Conservation (phyloP, 2,329 filamentous ascomycete species). For the Trichoderma cornu-damae region DNA sequence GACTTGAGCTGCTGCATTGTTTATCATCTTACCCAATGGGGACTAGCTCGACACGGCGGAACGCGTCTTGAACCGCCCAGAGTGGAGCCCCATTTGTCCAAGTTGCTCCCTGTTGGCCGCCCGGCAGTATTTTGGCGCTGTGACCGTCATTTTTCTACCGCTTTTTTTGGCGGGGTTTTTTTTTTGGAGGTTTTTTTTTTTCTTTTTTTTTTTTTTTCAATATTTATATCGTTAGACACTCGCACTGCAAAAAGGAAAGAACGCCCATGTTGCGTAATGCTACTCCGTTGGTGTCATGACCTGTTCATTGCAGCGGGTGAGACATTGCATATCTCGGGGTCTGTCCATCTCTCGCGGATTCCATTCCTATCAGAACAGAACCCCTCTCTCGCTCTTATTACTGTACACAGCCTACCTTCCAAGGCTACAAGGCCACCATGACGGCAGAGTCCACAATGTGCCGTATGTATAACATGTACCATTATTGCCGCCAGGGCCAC, state of each 20-base stretch:
- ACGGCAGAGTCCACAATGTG: neutral
- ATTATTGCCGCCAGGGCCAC: neutral
- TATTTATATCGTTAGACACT: no score
- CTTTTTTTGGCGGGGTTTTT: no score
- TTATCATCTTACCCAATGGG: conserved; percentile 31
- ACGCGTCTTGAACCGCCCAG: conserved; percentile 27
- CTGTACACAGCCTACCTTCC: neutral
- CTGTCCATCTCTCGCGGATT: conserved; percentile 17
- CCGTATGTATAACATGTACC: no score
- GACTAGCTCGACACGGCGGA: conserved; percentile 30
- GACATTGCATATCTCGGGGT: conserved; percentile 22
- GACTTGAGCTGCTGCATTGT: conserved; percentile 34
- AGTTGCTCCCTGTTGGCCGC: neutral
- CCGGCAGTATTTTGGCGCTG: conserved; percentile 10
- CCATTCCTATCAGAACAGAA: neutral
- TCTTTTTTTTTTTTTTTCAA: neutral
- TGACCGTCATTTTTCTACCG: no score
- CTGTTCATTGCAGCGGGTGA: conserved; percentile 17
- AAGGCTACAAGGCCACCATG: neutral
- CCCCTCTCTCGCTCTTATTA: neutral
- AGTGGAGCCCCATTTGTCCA: conserved; percentile 9
- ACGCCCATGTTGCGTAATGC: no score
- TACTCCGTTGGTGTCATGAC: neutral
- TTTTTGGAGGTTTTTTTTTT: neutral
- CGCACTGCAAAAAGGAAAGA: no score